These are phyloP conservation scores for Mycena crocata DNA, from an alignment of 768 basidiomycete species.

Conservation along the genomic window DNA sequence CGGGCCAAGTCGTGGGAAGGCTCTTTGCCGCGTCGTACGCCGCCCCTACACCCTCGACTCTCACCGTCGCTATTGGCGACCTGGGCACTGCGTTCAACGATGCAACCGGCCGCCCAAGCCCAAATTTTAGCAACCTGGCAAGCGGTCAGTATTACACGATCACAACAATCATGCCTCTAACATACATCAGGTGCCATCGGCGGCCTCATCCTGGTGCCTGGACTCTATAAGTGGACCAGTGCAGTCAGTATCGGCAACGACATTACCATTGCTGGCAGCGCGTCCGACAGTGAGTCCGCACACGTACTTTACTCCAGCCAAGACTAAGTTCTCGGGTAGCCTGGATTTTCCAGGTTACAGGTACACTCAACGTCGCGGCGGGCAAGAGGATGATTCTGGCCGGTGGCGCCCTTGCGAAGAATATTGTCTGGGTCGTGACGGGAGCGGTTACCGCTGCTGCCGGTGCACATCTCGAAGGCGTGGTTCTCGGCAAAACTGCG, in stretches of 20 bases:
- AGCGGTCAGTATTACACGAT: neutral
- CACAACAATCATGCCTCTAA: neutral
- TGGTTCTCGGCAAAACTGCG: neutral
- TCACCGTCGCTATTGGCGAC: constrained; percentile 1
- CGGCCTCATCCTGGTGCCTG: neutral
- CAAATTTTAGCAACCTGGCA: neutral
- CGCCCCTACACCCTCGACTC: neutral
- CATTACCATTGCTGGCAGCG: neutral
- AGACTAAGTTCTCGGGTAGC: neutral
- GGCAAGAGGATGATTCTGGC: neutral
- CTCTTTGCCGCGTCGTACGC: neutral
- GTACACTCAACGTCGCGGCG: neutral
- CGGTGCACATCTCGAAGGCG: neutral
- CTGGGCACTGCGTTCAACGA: constrained; percentile 1
- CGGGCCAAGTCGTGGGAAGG: neutral
- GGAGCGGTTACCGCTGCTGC: neutral
- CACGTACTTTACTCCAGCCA: neutral
- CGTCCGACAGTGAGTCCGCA: neutral
- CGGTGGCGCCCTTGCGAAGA: neutral
- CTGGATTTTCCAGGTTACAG: neutral
- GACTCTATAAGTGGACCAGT: neutral
- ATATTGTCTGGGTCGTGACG: neutral
- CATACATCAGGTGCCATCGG: neutral
- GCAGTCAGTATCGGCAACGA: neutral
- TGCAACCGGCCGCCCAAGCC: neutral